Evolutionary conservation across 352 stramenopile species (phyloP).

Genomic region (Globisporangium takayamanum): DNA sequence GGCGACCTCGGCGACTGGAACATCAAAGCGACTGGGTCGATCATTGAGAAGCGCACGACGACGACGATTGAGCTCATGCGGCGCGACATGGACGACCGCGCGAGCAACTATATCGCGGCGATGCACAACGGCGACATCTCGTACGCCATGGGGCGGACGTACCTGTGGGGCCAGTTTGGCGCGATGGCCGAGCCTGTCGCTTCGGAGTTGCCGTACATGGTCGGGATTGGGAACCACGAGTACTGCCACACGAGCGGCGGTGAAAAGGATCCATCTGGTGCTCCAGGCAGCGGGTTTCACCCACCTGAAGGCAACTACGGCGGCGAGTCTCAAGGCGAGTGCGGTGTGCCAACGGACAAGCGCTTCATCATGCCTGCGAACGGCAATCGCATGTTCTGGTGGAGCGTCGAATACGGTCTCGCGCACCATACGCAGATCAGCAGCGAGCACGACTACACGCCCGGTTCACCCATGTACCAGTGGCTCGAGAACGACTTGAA

Average conservation of each 20-base stretch:
- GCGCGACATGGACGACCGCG: conserved; percentile 14
- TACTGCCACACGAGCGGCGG: conserved; percentile 23
- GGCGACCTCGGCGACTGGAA: conserved; percentile 50
- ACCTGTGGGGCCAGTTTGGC: conserved; percentile 67
- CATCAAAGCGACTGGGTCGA: conserved; percentile 5
- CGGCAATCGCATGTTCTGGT: conserved; percentile 45
- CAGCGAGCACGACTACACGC: conserved; percentile 87
- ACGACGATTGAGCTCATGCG: conserved; percentile 29
- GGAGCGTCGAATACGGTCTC: conserved; percentile 41
- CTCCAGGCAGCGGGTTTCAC: conserved; percentile 25
- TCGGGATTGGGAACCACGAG: conserved; percentile 47
- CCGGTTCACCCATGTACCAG: conserved; percentile 80
- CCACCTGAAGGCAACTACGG: conserved; percentile 24
- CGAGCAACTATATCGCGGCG: conserved; percentile 34
- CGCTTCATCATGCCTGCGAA: conserved; percentile 71
- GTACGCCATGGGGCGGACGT: conserved; percentile 49
- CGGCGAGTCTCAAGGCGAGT: conserved; percentile 67
- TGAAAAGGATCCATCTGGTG: conserved; percentile 16
- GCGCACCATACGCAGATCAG: conserved; percentile 60
- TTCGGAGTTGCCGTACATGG: conserved; percentile 61
- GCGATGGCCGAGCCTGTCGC: conserved; percentile 60
- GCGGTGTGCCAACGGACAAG: conserved; percentile 63
- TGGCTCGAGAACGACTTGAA: conserved; percentile 86
- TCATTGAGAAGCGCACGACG: conserved; percentile 13
- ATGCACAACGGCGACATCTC: conserved; percentile 70